A percentile compares a stretch with the other conserved stretches of the same genome.
phyloP scores from a whole-genome alignment of 2,329 filamentous ascomycete species.

The Macrophomina tecta region DNA sequence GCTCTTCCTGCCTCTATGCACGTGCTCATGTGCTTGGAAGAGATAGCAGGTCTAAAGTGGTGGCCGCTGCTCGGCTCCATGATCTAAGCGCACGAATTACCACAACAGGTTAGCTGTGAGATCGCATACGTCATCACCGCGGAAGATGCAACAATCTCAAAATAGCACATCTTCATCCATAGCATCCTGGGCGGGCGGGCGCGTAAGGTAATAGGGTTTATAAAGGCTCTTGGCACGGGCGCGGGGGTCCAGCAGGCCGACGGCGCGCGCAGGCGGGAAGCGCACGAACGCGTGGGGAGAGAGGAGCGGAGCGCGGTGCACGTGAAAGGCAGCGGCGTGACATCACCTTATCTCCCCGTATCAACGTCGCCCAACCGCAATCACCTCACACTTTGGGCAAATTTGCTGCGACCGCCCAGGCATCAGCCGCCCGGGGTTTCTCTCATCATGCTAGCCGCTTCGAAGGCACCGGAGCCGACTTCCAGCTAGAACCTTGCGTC shows the following conservation, averaged over 20 bases:
- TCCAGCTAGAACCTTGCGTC: background rate
- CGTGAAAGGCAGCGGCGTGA: background rate
- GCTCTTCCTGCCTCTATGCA: too few species aligned
- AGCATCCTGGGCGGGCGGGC: background rate
- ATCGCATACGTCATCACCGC: background rate
- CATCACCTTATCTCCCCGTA: slow-evolving; percentile 26
- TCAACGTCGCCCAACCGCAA: background rate
- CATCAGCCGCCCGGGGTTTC: background rate
- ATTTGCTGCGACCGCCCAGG: slow-evolving; percentile 1
- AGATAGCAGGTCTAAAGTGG: background rate
- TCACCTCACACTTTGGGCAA: slow-evolving; percentile 20
- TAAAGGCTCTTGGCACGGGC: background rate
- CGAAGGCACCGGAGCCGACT: background rate
- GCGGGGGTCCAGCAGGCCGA: background rate
- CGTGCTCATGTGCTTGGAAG: too few species aligned
- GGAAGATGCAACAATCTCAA: background rate
- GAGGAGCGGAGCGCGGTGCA: slow-evolving; percentile 2
- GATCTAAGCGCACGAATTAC: background rate
- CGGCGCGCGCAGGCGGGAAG: background rate
- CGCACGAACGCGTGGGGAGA: background rate
- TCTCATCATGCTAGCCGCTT: too few species aligned
- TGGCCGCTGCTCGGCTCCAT: background rate
- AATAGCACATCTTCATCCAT: background rate
- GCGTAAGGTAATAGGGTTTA: background rate
- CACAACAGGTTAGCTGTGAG: background rate